A percentile compares a stretch with the other conserved stretches of the same genome.
These are phyloP conservation scores for Mycena sanguinolenta DNA, from an alignment of 768 basidiomycete species.

Conservation along the genomic window DNA sequence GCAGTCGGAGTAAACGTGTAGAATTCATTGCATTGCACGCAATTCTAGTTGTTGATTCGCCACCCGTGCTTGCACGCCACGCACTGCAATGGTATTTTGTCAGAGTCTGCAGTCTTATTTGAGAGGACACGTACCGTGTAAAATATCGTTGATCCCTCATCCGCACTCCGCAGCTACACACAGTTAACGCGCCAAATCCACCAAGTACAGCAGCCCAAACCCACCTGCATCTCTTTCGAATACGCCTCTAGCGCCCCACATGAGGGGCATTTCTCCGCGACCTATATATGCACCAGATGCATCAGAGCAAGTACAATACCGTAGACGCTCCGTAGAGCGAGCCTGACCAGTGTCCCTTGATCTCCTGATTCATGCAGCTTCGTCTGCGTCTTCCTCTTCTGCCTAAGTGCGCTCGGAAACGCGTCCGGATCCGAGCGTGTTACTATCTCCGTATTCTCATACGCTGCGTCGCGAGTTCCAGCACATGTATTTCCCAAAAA, in stretches of 20 bases:
- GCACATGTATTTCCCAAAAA: background rate
- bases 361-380: slow-evolving; percentile 81
- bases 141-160: slow-evolving; percentile 94
- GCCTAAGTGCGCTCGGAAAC: slow-evolving; percentile 89
- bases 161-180: slow-evolving; percentile 84
- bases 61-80: slow-evolving; percentile 83
- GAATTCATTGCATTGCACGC: slow-evolving; percentile 13
- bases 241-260: slow-evolving; percentile 90
- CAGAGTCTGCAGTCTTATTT: slow-evolving; percentile 19
- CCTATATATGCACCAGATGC: slow-evolving; percentile 61
- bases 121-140: slow-evolving; percentile 78
- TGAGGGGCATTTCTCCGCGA: slow-evolving; percentile 89
- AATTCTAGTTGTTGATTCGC: slow-evolving; percentile 80
- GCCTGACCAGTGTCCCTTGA: slow-evolving; percentile 65
- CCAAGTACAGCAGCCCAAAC: slow-evolving; percentile 40
- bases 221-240: slow-evolving; percentile 90
- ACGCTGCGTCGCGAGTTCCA: slow-evolving; percentile 65
- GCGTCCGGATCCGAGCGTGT: slow-evolving; percentile 95
- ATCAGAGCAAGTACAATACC: slow-evolving; percentile 12
- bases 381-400: slow-evolving; percentile 92
- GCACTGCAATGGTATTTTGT: slow-evolving; percentile 60
- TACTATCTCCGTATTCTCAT: slow-evolving; percentile 90
- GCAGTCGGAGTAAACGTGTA: slow-evolving; percentile 88
- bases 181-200: background rate
- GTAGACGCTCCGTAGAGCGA: background rate